These are phyloP conservation scores for Xylariaceae sp. DNA, from an alignment of 2,329 filamentous ascomycete species.

Conservation along the genomic window DNA sequence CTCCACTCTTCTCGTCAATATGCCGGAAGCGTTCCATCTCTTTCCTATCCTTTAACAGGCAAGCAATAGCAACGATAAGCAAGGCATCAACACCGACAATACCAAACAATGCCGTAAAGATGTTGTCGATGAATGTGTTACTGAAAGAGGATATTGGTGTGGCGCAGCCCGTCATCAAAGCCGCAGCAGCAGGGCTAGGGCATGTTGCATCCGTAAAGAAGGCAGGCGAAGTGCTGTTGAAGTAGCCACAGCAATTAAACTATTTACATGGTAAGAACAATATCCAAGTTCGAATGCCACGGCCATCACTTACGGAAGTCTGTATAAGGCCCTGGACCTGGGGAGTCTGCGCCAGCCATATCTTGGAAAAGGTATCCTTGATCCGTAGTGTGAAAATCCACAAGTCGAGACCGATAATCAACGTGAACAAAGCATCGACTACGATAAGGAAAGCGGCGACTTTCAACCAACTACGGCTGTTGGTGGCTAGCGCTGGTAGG, in stretches of 20 bases:
- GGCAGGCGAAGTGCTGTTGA: slow-evolving; percentile 72
- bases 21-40: slow-evolving; percentile 79
- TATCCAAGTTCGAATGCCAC: background rate
- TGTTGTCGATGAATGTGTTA: slow-evolving; percentile 73
- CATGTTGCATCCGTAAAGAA: slow-evolving; percentile 74
- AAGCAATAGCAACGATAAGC: slow-evolving; percentile 73
- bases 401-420: slow-evolving; percentile 69
- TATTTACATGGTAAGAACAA: slow-evolving; percentile 45
- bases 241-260: slow-evolving; percentile 83
- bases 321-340: slow-evolving; percentile 72
- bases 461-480: slow-evolving; percentile 73
- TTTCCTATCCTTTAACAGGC: slow-evolving; percentile 80
- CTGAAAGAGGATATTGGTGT: slow-evolving; percentile 70
- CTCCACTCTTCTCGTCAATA: slow-evolving; percentile 79
- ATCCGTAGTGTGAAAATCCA: slow-evolving; percentile 78
- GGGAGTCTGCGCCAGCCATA: slow-evolving; percentile 65
- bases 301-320: slow-evolving; percentile 58
- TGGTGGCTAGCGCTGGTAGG: slow-evolving; percentile 73
- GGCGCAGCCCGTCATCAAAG: slow-evolving; percentile 72
- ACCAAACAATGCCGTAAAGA: slow-evolving; percentile 82
- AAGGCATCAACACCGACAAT: slow-evolving; percentile 75
- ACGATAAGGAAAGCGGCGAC: slow-evolving; percentile 68
- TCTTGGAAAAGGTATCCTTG: slow-evolving; percentile 62
- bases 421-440: slow-evolving; percentile 66
- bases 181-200: slow-evolving; percentile 71